Evolutionary conservation across 345 rosid genomes (phyloP), one percentile per base, ranked within the genome.

Genomic region (Camelina laxa): DNA sequence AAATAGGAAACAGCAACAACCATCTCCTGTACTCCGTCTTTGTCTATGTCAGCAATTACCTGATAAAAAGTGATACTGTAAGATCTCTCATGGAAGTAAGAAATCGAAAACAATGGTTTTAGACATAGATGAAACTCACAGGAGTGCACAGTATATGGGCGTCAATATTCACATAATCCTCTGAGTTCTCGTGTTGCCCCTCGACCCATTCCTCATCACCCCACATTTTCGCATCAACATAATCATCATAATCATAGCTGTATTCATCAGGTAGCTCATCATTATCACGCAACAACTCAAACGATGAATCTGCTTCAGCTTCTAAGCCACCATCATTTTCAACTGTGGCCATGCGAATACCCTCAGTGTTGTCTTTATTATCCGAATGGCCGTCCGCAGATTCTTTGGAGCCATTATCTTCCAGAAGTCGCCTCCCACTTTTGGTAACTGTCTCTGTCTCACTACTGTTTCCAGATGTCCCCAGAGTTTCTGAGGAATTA

Each of bases 1-100:
- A 91, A 96, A 84, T 89, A 92, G 48, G 99, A 96, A 81, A 84
- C 97, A 65, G 96, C 97, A 69, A 96, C 78, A 80, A 96, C 75
- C 97, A 96, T 96, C 85, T 96, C 99, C 10, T 90, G 79, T 49
- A 92, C 84, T 62, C 99, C 99, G 73, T 96, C 99, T 58, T 88
- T 91, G 80, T 96, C 99, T 70, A 96, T 92, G 80, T 96, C 99
- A 61, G 96, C 98, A 74, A 96, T 90, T 63, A 96, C 92, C 99
- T 92, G 83, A 80, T 70, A 53, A 77, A 60, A 62, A 67, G 27
- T 60, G 70, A 60, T n/a, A 78, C 65, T 17, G 38, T 78, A 33
- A 78, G 78, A 72, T 72, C 60, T 54, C 38, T 60, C 54, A 63
- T 47, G 71, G 60, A 38, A 79, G 47, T 75, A 54, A 72, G 65